Evolutionary conservation across 2,329 filamentous ascomycete genomes (phyloP).

Genomic region (Monilinia laxa): DNA sequence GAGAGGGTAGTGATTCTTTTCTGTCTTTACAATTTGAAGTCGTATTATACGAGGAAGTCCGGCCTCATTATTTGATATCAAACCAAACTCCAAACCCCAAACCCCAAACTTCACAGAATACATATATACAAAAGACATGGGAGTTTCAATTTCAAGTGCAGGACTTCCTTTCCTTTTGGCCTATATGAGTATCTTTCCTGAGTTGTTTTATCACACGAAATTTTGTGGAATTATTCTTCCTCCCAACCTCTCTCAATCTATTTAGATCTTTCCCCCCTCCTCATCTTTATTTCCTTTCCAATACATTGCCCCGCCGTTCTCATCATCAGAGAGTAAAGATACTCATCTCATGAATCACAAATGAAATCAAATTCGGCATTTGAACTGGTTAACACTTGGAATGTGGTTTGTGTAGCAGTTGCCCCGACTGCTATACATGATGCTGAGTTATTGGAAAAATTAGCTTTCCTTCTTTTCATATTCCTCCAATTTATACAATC

Average conservation of each 20-base stretch:
- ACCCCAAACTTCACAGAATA: background rate
- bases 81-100: background rate
- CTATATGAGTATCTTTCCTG: background rate
- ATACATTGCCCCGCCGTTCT: too few relatives aligned
- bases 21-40: background rate
- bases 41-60: background rate
- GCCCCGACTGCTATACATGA: slow-evolving; percentile 4
- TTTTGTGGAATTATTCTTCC: background rate
- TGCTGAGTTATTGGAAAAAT: background rate
- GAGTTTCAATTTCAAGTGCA: background rate
- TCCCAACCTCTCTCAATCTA: background rate
- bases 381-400: slow-evolving; percentile 20
- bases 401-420: slow-evolving; percentile 12
- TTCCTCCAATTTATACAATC: too few relatives aligned
- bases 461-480: background rate
- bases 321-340: background rate
- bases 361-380: slow-evolving; percentile 23
- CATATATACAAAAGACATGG: background rate
- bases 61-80: background rate
- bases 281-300: too few relatives aligned
- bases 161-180: background rate
- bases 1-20: background rate
- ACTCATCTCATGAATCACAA: slow-evolving; percentile 10
- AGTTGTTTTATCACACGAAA: background rate
- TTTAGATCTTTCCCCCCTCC: background rate